Percentiles rank a stretch among this genome's conserved stretches.
phyloP scores from a whole-genome alignment of 441 rosid species.

The Arabidopsis lyrata region DNA sequence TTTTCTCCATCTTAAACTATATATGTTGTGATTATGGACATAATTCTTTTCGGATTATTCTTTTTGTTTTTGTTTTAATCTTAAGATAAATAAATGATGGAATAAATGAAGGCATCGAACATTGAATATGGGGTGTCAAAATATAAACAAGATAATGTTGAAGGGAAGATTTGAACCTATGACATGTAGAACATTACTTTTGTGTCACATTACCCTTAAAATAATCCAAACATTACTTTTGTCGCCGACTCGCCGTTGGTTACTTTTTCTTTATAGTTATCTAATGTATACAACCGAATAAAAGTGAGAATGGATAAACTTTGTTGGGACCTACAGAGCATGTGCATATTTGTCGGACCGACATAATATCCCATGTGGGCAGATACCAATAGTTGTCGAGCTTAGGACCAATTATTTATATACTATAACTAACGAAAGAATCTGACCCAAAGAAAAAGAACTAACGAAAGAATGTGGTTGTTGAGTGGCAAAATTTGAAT shows the following conservation, averaged over 20 bases:
- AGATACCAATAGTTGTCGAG: conserved; percentile 34
- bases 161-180: too few relatives aligned
- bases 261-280: conserved; percentile 40
- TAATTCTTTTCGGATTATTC: conserved; percentile 40
- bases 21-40: conserved; percentile 17
- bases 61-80: not conserved
- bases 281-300: conserved; percentile 22
- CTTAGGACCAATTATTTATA: conserved; percentile 20
- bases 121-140: too few relatives aligned
- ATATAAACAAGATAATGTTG: too few relatives aligned
- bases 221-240: conserved; percentile 39
- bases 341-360: conserved; percentile 38
- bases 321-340: conserved; percentile 39
- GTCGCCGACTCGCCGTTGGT: conserved; percentile 36
- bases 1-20: conserved; percentile 33
- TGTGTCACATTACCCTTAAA: conserved; percentile 20
- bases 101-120: too few relatives aligned
- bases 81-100: too few relatives aligned
- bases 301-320: conserved; percentile 35
- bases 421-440: conserved; percentile 11
- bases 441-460: not conserved
- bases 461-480: not conserved
- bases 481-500: not conserved
- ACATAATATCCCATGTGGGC: conserved; percentile 35
- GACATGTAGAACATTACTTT: too few relatives aligned